Evolutionary conservation across 2,329 filamentous ascomycete genomes (phyloP).

Genomic region (Calycina marina): DNA sequence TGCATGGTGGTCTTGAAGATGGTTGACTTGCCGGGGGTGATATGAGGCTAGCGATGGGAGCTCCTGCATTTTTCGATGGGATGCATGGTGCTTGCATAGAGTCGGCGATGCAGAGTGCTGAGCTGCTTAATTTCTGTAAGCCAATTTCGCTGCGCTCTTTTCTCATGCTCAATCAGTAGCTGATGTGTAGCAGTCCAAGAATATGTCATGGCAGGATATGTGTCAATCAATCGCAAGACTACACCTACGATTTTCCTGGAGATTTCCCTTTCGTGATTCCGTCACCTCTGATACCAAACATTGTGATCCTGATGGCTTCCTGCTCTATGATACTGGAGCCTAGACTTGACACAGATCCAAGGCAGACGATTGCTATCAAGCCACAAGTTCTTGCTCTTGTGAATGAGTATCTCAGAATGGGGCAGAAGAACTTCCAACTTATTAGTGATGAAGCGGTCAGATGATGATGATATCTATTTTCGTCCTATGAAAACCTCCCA

Average conservation of each 20-base stretch:
- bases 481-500: too few relatives aligned
- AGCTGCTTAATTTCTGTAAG: constrained; percentile 8
- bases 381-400: constrained; percentile 4
- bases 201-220: background rate
- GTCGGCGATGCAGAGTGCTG: constrained; percentile 3
- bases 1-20: background rate
- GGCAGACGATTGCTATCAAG: constrained; percentile 5
- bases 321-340: constrained; percentile 2
- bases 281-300: constrained; percentile 9
- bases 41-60: background rate
- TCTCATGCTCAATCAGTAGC: constrained; percentile 3
- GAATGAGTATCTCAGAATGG: constrained; percentile 6
- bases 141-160: too few relatives aligned
- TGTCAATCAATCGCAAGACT: background rate
- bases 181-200: background rate
- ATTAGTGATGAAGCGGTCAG: background rate
- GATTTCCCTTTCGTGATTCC: constrained; percentile 8
- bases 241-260: background rate
- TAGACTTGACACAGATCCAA: background rate
- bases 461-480: too few relatives aligned
- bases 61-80: background rate
- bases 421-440: constrained; percentile 1
- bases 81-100: constrained; percentile 1
- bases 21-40: background rate
- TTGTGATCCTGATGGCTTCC: constrained; percentile 8